Evolutionary conservation across 2,329 filamentous ascomycete genomes (phyloP).

Genomic region (Trichoderma sp.): DNA sequence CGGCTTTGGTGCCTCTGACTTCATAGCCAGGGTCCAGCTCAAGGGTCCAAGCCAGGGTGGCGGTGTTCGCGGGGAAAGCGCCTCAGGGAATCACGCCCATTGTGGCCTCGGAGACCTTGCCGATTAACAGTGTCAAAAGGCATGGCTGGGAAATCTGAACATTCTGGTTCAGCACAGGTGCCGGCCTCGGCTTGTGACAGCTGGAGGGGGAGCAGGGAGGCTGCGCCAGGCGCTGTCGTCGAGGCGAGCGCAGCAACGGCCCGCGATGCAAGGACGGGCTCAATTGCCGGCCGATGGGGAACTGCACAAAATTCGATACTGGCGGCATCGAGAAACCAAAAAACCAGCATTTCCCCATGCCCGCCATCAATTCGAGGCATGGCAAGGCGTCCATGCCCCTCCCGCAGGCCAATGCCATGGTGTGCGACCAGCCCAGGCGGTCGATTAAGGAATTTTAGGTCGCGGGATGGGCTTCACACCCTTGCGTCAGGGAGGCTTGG

Average conservation of each 20-base stretch:
- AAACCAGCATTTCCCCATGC: conserved; percentile 24
- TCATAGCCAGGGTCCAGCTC: conserved; percentile 22
- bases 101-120: conserved; percentile 16
- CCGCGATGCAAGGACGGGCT: background rate
- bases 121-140: background rate
- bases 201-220: no score
- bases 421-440: conserved; percentile 15
- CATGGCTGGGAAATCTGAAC: background rate
- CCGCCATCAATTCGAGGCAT: background rate
- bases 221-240: background rate
- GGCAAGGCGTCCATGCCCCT: no score
- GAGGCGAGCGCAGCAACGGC: background rate
- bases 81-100: background rate
- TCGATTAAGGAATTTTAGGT: conserved; percentile 27
- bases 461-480: conserved; percentile 28
- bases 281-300: conserved; percentile 15
- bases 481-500: conserved; percentile 26
- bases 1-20: conserved; percentile 25
- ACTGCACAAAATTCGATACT: conserved; percentile 26
- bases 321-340: conserved; percentile 1
- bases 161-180: no score
- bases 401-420: conserved; percentile 21
- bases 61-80: conserved; percentile 26
- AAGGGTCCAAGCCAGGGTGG: conserved; percentile 26
- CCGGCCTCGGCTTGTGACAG: background rate